Evolutionary conservation across 495 filamentous ascomycete genomes (phyloP).

Genomic region (Halenospora varia): DNA sequence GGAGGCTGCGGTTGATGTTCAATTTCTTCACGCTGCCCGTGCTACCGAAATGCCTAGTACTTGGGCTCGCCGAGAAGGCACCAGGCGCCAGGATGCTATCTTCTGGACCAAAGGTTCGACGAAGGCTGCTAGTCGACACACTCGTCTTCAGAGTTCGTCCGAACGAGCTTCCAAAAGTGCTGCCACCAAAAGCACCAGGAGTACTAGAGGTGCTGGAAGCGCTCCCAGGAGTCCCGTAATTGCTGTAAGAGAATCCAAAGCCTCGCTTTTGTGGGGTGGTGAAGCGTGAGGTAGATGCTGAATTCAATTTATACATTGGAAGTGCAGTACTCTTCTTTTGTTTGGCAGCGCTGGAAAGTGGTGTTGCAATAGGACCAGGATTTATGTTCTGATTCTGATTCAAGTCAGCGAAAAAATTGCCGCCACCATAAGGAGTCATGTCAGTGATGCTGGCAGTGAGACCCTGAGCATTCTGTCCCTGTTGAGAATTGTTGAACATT

Average conservation of each 20-base stretch:
- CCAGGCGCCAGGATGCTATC: conserved; percentile 85
- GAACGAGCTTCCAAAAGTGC: conserved; percentile 61
- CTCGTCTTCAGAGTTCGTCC: conserved; percentile 55
- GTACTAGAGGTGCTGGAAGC: conserved; percentile 63
- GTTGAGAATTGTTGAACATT: conserved; percentile 31
- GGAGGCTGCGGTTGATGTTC: conserved; percentile 81
- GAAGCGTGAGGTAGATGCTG: conserved; percentile 69
- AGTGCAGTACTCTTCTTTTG: conserved; percentile 71
- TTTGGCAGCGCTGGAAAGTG: conserved; percentile 68
- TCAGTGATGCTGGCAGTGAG: conserved; percentile 74
- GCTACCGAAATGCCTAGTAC: conserved; percentile 51
- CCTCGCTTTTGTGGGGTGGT: conserved; percentile 74
- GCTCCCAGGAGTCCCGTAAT: conserved; percentile 77
- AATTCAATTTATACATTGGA: conserved; percentile 86
- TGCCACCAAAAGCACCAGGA: conserved; percentile 59
- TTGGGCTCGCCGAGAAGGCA: conserved; percentile 70
- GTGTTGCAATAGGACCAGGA: conserved; percentile 81
- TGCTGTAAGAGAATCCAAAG: conserved; percentile 87
- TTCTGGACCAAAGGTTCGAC: conserved; percentile 46
- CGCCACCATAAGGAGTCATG: conserved; percentile 73
- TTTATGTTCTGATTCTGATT: conserved; percentile 57
- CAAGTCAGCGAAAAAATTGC: conserved; percentile 69
- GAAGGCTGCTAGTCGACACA: conserved; percentile 58
- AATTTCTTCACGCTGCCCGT: conserved; percentile 77
- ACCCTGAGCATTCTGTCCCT: conserved; percentile 40